Percentiles rank a stretch among this genome's conserved stretches.
Conservation (phyloP, 2,329 filamentous ascomycete species). For the Alternaria brassicae region DNA sequence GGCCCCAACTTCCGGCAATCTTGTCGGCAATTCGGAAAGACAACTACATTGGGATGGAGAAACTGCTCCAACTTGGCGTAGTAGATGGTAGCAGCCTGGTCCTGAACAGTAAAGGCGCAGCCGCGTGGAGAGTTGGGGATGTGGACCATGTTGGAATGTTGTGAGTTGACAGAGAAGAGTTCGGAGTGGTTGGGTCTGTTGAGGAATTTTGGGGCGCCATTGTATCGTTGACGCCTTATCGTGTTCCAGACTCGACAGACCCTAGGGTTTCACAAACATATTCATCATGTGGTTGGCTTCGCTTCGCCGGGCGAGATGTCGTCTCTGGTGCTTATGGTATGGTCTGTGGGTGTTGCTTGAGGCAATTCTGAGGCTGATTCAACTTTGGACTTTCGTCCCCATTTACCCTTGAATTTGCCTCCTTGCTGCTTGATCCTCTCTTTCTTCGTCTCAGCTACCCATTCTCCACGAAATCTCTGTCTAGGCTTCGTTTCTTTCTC, state of each 20-base stretch:
- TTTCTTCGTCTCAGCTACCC: constrained; percentile 34
- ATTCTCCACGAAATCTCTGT: constrained; percentile 42
- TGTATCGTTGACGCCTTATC: constrained; percentile 15
- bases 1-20: constrained; percentile 23
- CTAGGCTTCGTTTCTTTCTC: constrained; percentile 21
- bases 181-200: constrained; percentile 28
- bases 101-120: constrained; percentile 29
- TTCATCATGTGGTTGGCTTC: neutral
- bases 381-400: constrained; percentile 21
- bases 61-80: constrained; percentile 20
- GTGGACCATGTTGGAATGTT: constrained; percentile 30
- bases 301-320: neutral
- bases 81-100: constrained; percentile 22
- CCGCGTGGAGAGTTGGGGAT: constrained; percentile 20
- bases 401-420: constrained; percentile 38
- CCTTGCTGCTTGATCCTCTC: constrained; percentile 42
- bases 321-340: neutral
- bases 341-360: neutral
- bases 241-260: neutral
- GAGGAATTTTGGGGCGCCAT: constrained; percentile 24
- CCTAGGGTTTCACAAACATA: neutral
- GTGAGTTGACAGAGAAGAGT: constrained; percentile 26
- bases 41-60: constrained; percentile 26
- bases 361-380: neutral
- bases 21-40: constrained; percentile 26